Evolutionary conservation across 2,329 filamentous ascomycete species (phyloP), one percentile per base, ranked within the genome.

Genomic region (Hypoxylon sp.): DNA sequence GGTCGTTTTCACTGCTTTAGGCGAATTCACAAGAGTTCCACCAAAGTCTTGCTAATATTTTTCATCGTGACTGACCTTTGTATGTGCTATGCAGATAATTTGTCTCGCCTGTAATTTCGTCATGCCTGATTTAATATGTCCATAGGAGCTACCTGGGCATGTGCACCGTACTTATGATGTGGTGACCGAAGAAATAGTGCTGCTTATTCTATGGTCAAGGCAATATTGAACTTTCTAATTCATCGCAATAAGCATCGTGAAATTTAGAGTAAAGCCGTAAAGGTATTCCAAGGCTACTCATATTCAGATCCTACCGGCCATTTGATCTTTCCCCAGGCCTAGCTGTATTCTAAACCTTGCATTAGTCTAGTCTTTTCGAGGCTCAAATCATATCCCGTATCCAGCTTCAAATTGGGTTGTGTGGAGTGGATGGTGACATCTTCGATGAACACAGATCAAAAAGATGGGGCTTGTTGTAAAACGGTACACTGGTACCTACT

Each of bases 21-120:
- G 84, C 83, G 81, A 87, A 85, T 85, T 84, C 80, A 83, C 82
- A 80, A 80, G 79, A 80, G 84, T 84, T 86, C 82, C 82, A 84
- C 62, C 71, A 72, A 72, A 71, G 20, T 57, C 65, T 50, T 61
- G 34, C 56, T 54, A 28, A 44, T 8, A 15, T 20, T 24, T 26
- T 44, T 30, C 19, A 30, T 30, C 32, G 49, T 62, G 60, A 64
- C 37, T 13, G 48, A 22, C n/a, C 43, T n/a, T 22, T 15, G 20
- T 3, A 19, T 19, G 32, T 28, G 10, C 26, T 41, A 19, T 41
- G 37, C 7, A 19, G 10, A 39, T 15, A 15, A n/a, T 17, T 39
- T n/a, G 2, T 15, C 13, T 6, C 19, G 37, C n/a, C 37, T n/a
- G n/a, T 41, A 19, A 10, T 41, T n/a, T 6, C 8, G 7, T 41